These are phyloP conservation scores for Colletotrichum paranaense DNA, from an alignment of 2,329 filamentous ascomycete species.

Conservation along the genomic window DNA sequence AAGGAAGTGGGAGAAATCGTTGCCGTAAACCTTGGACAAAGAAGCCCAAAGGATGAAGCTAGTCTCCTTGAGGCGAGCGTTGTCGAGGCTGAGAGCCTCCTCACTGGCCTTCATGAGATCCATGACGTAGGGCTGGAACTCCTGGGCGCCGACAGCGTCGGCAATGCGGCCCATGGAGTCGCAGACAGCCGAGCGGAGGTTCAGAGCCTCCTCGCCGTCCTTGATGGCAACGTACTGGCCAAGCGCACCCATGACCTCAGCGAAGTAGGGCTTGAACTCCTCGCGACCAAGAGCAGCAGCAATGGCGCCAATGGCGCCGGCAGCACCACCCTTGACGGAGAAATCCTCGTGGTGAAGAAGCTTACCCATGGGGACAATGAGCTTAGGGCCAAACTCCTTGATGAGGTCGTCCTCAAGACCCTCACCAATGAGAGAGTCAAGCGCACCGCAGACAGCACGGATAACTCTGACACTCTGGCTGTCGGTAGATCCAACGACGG, in stretches of 20 bases:
- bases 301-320: conserved; percentile 90
- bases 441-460: conserved; percentile 87
- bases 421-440: conserved; percentile 92
- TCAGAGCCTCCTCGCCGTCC: conserved; percentile 88
- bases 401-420: conserved; percentile 85
- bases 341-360: conserved; percentile 87
- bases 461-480: conserved; percentile 88
- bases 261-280: conserved; percentile 91
- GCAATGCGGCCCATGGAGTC: conserved; percentile 96
- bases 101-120: conserved; percentile 93
- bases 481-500: conserved; percentile 76
- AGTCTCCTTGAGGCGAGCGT: conserved; percentile 92
- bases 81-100: conserved; percentile 88
- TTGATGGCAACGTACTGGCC: conserved; percentile 87
- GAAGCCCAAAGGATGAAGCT: conserved; percentile 98
- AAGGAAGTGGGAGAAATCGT: conserved; percentile 83
- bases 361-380: conserved; percentile 86
- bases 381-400: conserved; percentile 81
- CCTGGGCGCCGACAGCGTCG: conserved; percentile 82
- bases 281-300: conserved; percentile 86
- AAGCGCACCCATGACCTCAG: conserved; percentile 89
- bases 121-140: conserved; percentile 91
- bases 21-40: conserved; percentile 92
- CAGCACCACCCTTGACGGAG: conserved; percentile 89
- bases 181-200: conserved; percentile 88